phyloP scores from a whole-genome alignment of 352 stramenopile genomes.

The Plasmopara muralis region DNA sequence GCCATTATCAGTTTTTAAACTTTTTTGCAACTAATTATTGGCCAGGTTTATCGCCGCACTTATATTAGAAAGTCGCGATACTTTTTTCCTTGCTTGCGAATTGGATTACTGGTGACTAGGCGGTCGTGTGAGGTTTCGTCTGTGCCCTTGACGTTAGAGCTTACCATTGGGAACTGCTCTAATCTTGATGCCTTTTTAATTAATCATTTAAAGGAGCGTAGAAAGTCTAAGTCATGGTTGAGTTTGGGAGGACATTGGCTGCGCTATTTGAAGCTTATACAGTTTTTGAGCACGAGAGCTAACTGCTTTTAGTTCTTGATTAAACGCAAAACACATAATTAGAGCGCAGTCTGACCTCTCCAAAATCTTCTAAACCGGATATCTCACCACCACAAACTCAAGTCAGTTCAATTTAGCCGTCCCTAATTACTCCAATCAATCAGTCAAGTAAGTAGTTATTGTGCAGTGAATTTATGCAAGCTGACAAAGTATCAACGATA shows the following conservation, averaged over 20 bases:
- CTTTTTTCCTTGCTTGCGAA: constrained; percentile 27
- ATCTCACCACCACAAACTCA: constrained; percentile 36
- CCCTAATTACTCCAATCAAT: constrained; percentile 31
- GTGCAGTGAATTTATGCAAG: too few relatives aligned
- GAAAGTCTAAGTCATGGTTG: constrained; percentile 25
- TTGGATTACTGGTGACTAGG: constrained; percentile 19
- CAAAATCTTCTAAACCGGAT: constrained; percentile 37
- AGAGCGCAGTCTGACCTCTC: constrained; percentile 14
- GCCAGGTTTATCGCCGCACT: constrained; percentile 12
- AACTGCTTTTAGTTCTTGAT: constrained; percentile 31
- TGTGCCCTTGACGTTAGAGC: constrained; percentile 16
- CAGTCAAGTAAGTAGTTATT: not conserved
- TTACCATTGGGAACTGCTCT: constrained; percentile 28
- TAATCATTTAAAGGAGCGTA: constrained; percentile 21
- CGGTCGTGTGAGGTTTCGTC: constrained; percentile 8
- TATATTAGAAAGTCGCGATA: constrained; percentile 37
- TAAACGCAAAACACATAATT: constrained; percentile 33
- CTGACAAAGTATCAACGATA: too few relatives aligned
- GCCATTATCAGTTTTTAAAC: constrained; percentile 48
- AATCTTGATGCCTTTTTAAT: constrained; percentile 19
- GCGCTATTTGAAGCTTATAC: constrained; percentile 10
- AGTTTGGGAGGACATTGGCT: constrained; percentile 34
- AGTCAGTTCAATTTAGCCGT: constrained; percentile 25
- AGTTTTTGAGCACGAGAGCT: constrained; percentile 33
- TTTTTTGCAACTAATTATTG: constrained; percentile 30